phyloP scores from a whole-genome alignment of 306 rosid species.

The Sesbania bispinosa region DNA sequence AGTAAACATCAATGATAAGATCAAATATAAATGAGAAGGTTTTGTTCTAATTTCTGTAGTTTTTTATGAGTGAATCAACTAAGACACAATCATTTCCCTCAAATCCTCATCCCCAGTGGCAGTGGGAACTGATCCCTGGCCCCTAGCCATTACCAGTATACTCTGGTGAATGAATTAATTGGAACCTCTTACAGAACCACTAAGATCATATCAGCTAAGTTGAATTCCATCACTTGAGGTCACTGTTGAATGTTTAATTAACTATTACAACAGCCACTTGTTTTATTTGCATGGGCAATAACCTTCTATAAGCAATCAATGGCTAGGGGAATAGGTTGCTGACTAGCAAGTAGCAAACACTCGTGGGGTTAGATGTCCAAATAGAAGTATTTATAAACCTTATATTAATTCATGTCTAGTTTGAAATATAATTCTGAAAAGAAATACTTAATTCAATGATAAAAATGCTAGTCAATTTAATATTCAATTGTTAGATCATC shows the following conservation, averaged over 20 bases:
- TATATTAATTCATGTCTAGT: not conserved
- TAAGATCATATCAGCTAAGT: not conserved
- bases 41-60: not conserved
- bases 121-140: not conserved
- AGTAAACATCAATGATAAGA: not conserved
- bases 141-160: not conserved
- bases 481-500: not conserved
- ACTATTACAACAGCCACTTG: not conserved
- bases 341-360: too few relatives aligned
- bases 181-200: not conserved
- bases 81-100: not conserved
- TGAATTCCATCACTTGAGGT: not conserved
- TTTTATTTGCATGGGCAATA: not conserved
- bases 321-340: not conserved
- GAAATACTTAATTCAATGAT: not conserved
- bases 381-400: not conserved
- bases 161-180: not conserved
- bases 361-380: not conserved
- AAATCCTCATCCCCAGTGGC: not conserved
- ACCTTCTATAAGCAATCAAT: not conserved
- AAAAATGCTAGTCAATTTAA: not conserved
- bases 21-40: not conserved
- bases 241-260: not conserved
- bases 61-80: not conserved
- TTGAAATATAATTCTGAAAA: not conserved